These are phyloP conservation scores for Candida incommunis DNA, from an alignment of 805 yeast genomes.

Conservation along the genomic window DNA sequence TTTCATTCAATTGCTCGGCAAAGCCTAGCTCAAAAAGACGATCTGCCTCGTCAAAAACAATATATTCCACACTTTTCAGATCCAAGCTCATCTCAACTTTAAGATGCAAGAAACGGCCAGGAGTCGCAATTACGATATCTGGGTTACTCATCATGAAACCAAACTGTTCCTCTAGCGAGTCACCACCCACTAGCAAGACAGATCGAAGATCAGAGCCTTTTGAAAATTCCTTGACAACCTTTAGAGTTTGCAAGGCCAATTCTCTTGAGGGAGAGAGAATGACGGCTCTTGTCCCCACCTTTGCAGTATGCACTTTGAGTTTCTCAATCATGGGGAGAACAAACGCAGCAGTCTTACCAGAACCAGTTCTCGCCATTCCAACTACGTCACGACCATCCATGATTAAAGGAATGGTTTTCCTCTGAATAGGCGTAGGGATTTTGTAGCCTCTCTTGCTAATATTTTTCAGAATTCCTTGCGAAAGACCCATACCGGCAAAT, in stretches of 20 bases:
- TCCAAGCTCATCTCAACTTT: conserved; percentile 91
- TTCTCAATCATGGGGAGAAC: conserved; percentile 79
- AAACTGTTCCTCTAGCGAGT: conserved; percentile 94
- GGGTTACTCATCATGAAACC: conserved; percentile 87
- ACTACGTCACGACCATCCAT: conserved; percentile 85
- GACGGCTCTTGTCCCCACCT: conserved; percentile 78
- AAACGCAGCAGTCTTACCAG: conserved; percentile 98
- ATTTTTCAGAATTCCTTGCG: conserved; percentile 53
- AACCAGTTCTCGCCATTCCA: conserved; percentile 99
- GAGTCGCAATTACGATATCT: conserved; percentile 90
- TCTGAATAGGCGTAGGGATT: conserved; percentile 95
- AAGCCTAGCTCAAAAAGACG: conserved; percentile 93
- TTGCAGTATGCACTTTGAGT: conserved; percentile 70
- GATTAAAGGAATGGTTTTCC: conserved; percentile 86
- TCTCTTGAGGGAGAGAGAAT: conserved; percentile 93
- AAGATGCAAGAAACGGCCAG: conserved; percentile 92
- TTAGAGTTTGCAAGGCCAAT: conserved; percentile 83
- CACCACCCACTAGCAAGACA: conserved; percentile 88
- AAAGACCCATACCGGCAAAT: conserved; percentile 81
- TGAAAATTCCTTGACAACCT: conserved; percentile 77
- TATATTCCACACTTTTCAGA: conserved; percentile 69
- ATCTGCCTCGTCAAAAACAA: conserved; percentile 96
- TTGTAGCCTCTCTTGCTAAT: conserved; percentile 75
- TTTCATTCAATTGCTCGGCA: conserved; percentile 81
- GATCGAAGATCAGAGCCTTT: conserved; percentile 73